phyloP scores from a whole-genome alignment of 176 grass and related monocot species.

The sorghum (Sorghum bicolor) region Sorghum_bicolor_NCBIv3 NC_012878.2:3368001-3368500 shows the following conservation, averaged over 20 bases:
- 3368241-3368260: slow-evolving; percentile 18
- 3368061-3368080: slow-evolving; percentile 49
- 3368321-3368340: slow-evolving; percentile 42
- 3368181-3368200: slow-evolving; percentile 39
- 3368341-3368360: slow-evolving; percentile 23
- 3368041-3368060: slow-evolving; percentile 71
- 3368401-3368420: background rate
- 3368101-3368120: slow-evolving; percentile 34
- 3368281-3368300: background rate
- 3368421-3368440: slow-evolving; percentile 29
- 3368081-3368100: slow-evolving; percentile 32
- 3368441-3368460: slow-evolving; percentile 43
- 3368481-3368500: slow-evolving; percentile 7
- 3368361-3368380: slow-evolving; percentile 23
- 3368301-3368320: slow-evolving; percentile 32
- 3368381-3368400: slow-evolving; percentile 38
- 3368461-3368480: slow-evolving; percentile 35
- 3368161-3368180: slow-evolving; percentile 62
- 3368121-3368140: slow-evolving; percentile 28
- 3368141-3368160: slow-evolving; percentile 59
- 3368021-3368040: slow-evolving; percentile 60
- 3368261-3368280: background rate
- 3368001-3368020: slow-evolving; percentile 59
- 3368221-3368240: slow-evolving; percentile 28
- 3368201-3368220: slow-evolving; percentile 57